These are phyloP conservation scores for Pyrenophora seminiperda DNA, from an alignment of 2,329 filamentous ascomycete genomes.

Conservation along the genomic window DNA sequence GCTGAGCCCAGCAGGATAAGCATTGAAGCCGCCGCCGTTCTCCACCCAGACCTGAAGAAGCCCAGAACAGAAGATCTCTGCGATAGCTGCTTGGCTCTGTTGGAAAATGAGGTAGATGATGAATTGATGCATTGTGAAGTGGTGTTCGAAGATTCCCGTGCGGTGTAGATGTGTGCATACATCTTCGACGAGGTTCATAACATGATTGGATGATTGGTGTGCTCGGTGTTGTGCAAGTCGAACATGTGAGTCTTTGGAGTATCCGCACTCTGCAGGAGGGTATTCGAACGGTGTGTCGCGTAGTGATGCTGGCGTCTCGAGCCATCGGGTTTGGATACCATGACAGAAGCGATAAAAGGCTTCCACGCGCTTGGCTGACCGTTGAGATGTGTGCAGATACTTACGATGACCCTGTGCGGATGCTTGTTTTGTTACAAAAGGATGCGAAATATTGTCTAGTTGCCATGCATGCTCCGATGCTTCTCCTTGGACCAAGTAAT, in stretches of 20 bases:
- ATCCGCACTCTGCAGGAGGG: conserved; percentile 36
- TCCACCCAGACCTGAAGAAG: conserved; percentile 37
- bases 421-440: conserved; percentile 1
- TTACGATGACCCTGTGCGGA: conserved; percentile 27
- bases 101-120: conserved; percentile 37
- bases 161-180: conserved; percentile 26
- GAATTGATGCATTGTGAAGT: conserved; percentile 34
- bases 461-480: conserved; percentile 13
- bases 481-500: conserved; percentile 21
- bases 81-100: conserved; percentile 29
- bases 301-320: conserved; percentile 13
- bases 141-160: conserved; percentile 7
- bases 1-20: conserved; percentile 35
- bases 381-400: conserved; percentile 27
- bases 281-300: conserved; percentile 22
- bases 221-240: conserved; percentile 31
- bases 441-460: conserved; percentile 30
- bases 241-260: conserved; percentile 25
- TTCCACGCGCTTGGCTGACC: conserved; percentile 22
- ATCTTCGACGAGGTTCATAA: conserved; percentile 42
- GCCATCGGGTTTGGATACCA: conserved; percentile 20
- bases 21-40: conserved; percentile 37
- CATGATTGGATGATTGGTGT: conserved; percentile 31
- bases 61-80: conserved; percentile 39
- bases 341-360: conserved; percentile 25